Conservation (phyloP, 2,329 filamentous ascomycete genomes). For the Phoma herbarum region DNA sequence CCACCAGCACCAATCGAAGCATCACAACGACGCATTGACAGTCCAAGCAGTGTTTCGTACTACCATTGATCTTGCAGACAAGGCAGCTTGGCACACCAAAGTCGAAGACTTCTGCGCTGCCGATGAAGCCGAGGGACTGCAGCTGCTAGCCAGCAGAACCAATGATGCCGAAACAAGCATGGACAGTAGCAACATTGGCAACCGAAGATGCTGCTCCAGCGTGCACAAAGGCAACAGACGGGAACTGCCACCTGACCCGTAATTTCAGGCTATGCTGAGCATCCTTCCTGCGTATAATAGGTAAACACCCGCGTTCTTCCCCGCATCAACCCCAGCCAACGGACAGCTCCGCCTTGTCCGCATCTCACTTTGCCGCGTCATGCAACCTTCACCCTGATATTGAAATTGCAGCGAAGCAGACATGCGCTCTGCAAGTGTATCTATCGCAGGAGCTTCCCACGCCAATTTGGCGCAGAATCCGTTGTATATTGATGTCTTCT, state of each 20-base stretch:
- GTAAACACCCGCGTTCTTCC: conserved; percentile 12
- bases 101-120: not conserved
- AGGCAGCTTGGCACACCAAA: conserved; percentile 2
- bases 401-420: conserved; percentile 1
- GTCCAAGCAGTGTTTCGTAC: not conserved
- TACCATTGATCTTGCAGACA: not conserved
- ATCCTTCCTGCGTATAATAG: conserved; percentile 10
- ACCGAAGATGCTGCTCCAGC: conserved; percentile 6
- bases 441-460: conserved; percentile 17
- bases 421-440: conserved; percentile 17
- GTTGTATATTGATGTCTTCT: conserved; percentile 29
- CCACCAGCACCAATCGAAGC: conserved; percentile 24
- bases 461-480: conserved; percentile 27
- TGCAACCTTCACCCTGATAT: conserved; percentile 5
- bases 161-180: conserved; percentile 8
- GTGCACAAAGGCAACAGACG: not conserved
- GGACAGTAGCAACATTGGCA: not conserved
- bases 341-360: conserved; percentile 7
- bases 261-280: conserved; percentile 5
- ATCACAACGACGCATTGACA: conserved; percentile 12
- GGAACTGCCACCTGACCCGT: conserved; percentile 7
- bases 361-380: conserved; percentile 4
- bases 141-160: not conserved
- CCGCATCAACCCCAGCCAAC: conserved; percentile 12
- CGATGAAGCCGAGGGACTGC: not conserved